Evolutionary conservation across 805 yeast genomes (phyloP), one percentile per base, ranked within the genome.

Genomic region (Lipomyces anomalus): DNA sequence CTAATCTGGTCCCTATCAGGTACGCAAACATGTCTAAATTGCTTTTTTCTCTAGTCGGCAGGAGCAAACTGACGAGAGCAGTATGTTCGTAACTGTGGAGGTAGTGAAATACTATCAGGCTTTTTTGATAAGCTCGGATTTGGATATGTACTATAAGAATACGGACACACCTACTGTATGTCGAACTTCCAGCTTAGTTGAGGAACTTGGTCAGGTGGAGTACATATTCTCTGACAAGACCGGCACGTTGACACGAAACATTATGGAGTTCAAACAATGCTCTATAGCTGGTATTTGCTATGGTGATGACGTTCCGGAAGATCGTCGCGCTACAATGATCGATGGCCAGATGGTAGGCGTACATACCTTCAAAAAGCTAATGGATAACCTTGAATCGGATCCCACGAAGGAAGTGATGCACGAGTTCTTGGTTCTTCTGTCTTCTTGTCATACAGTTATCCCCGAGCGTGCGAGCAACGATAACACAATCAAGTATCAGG

Each of bases 1-100:
- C 98, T 1, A 92, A 92, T 62, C 72, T 92, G 67, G 98, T 92
- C n/a, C 99, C 99, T 2, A 92, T 92, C 60, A 87, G 96, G 1
- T 70, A n/a, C n/a, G n/a, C n/a, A n/a, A n/a, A n/a, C n/a, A n/a
- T n/a, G n/a, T n/a, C n/a, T n/a, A n/a, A n/a, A n/a, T n/a, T n/a
- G n/a, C n/a, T 90, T 58, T n/a, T n/a, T n/a, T n/a, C n/a, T n/a
- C n/a, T n/a, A n/a, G n/a, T n/a, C n/a, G n/a, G n/a, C n/a, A n/a
- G n/a, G n/a, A n/a, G n/a, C n/a, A n/a, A n/a, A n/a, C n/a, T n/a
- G n/a, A n/a, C n/a, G n/a, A n/a, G n/a, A n/a, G n/a, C n/a, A n/a
- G n/a, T n/a, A n/a, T 53, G 46, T 92, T 92, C 60, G 99, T 92
- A 11, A 92, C 98, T 0, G 95, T 92, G 29, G 99, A 92, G 66